Percentiles rank a stretch among this genome's conserved stretches.
Evolutionary conservation across 2,329 filamentous ascomycete species (phyloP).

Genomic region (Didymella segeticola): DNA sequence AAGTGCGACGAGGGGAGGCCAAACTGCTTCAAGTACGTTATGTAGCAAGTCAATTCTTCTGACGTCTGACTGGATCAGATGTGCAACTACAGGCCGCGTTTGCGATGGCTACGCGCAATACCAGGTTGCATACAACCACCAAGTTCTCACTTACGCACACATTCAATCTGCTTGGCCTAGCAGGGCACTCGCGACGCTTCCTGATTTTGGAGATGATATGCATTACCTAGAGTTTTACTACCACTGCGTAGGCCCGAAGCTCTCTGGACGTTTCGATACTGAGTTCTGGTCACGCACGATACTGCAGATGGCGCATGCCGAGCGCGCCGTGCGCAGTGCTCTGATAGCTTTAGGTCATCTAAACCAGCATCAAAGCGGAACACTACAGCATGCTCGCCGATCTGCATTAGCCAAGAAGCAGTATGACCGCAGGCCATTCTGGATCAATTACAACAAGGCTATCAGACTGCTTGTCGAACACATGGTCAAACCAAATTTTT

Average conservation of each 20-base stretch:
- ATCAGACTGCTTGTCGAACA: slow-evolving; percentile 41
- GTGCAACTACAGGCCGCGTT: slow-evolving; percentile 32
- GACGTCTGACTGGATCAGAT: slow-evolving; percentile 21
- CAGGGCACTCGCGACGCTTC: slow-evolving; percentile 4
- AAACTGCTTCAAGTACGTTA: slow-evolving; percentile 25
- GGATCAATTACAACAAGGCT: slow-evolving; percentile 52
- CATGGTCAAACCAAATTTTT: slow-evolving; percentile 34
- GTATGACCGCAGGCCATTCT: slow-evolving; percentile 27
- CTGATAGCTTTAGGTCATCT: slow-evolving; percentile 50
- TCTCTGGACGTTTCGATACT: slow-evolving; percentile 40
- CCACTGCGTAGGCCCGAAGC: slow-evolving; percentile 42
- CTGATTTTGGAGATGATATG: slow-evolving; percentile 15
- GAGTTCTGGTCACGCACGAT: slow-evolving; percentile 52
- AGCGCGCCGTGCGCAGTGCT: slow-evolving; percentile 51
- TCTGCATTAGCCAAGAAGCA: neutral
- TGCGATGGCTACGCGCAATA: slow-evolving; percentile 29
- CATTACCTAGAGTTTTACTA: slow-evolving; percentile 51
- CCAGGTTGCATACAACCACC: neutral
- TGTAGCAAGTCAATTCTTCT: no score
- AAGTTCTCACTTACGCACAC: neutral
- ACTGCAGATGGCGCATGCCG: slow-evolving; percentile 49
- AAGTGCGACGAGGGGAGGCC: slow-evolving; percentile 36
- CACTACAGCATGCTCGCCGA: slow-evolving; percentile 7
- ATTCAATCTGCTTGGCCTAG: neutral
- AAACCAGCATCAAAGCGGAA: slow-evolving; percentile 22